Evolutionary conservation across 208 protist species (phyloP), one percentile per base, ranked within the genome.

Genomic region (Crithidia mellificae): DNA sequence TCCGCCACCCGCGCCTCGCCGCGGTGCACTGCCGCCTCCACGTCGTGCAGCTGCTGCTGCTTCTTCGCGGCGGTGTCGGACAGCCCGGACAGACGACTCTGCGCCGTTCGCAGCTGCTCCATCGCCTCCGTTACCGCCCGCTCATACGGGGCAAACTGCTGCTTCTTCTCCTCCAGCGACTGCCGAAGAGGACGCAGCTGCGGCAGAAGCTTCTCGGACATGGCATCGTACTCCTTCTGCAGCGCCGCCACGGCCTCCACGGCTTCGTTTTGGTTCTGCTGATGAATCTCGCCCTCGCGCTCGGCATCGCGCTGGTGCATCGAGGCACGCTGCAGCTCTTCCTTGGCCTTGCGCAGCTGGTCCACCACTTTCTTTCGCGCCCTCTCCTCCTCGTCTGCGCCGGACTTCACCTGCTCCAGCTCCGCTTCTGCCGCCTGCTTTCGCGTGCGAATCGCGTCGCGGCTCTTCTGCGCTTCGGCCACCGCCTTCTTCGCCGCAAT

Each of bases 151-250:
- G 94, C 87, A 30, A 98, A 67, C 22, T 85, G 81, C 36, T 92
- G 78, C 68, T 96, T 95, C 72, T 93, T 94, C 44, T 82, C 83
- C 63, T 98, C 98, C 41, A 99, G 83, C 66, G 96, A 68, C 49
- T 88, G 77, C 32, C 97, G 94, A 19, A 99, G 79, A 2, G 87
- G 81, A 0, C 81, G 75, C 56, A 92, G 81, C 55, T 80, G 75
- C 12, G 76, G 82, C 29, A 96, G 84, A 36, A 98, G 83, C 14
- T 74, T 68, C 36, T 96, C 83, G 20, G 81, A 90, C 47, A 93
- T 83, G 17, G 72, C 63, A 8, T 92, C 83, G 57, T 97, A 83
- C 68, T 91, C 53, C 22, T 53, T 63, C 25, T 89, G 85, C 17
- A 95, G 61, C 17, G 39, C 25, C 22, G 32, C 24, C 15, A 58